Percentiles rank a stretch among this genome's conserved stretches.
These are phyloP conservation scores for Psilocybe azurescens DNA, from an alignment of 768 basidiomycete species.

Conservation along the genomic window DNA sequence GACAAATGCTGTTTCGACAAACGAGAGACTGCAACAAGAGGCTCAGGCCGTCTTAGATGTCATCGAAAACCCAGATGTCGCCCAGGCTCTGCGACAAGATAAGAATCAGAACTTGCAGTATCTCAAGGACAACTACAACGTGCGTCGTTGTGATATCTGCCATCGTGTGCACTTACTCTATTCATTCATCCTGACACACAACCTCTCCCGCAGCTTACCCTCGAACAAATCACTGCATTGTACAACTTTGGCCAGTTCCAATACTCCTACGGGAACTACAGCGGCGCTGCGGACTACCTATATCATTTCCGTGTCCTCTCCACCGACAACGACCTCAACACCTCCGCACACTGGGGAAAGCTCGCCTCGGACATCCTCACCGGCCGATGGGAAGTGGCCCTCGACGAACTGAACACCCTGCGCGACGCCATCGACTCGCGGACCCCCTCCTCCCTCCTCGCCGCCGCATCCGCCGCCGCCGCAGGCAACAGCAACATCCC, in stretches of 20 bases:
- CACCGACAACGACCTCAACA: constrained; percentile 90
- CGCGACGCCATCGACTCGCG: constrained; percentile 90
- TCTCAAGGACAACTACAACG: constrained; percentile 91
- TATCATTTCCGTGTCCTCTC: constrained; percentile 99
- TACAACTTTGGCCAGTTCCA: constrained; percentile 99
- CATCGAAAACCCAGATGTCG: constrained; percentile 96
- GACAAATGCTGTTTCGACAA: constrained; percentile 80
- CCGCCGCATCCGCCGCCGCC: constrained; percentile 35
- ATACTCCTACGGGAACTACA: constrained; percentile 98
- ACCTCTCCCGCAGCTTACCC: constrained; percentile 68
- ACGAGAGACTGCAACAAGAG: constrained; percentile 85
- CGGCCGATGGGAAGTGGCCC: constrained; percentile 93
- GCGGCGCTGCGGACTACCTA: constrained; percentile 94
- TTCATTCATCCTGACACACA: neutral
- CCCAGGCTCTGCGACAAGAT: constrained; percentile 92
- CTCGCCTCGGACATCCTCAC: constrained; percentile 95
- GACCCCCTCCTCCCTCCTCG: constrained; percentile 53
- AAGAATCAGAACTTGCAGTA: constrained; percentile 96
- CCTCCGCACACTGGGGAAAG: constrained; percentile 99
- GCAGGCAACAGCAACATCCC: constrained; percentile 36
- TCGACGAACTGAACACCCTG: constrained; percentile 95
- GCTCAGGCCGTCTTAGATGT: constrained; percentile 94
- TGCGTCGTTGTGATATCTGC: constrained; percentile 41
- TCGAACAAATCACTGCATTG: constrained; percentile 93
- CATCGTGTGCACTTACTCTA: neutral